Percentiles rank a stretch among this genome's conserved stretches.
Conservation (phyloP, 2,329 filamentous ascomycete genomes). For the Knufia fluminis region DNA sequence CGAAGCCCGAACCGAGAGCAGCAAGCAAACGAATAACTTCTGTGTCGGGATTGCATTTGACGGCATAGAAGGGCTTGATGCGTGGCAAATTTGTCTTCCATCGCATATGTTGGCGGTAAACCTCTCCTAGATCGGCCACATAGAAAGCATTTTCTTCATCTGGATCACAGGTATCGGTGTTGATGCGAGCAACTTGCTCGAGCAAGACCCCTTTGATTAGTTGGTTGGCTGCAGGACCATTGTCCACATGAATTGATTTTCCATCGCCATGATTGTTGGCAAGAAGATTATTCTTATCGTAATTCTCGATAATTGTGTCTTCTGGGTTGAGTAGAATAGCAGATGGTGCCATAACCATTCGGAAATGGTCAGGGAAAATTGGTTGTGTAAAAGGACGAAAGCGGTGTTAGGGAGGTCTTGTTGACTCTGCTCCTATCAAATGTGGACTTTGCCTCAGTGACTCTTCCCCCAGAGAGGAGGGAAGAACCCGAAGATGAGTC, state of each 20-base stretch:
- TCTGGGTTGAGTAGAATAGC: conserved; percentile 42
- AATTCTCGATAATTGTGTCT: conserved; percentile 20
- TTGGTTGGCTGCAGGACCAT: conserved; percentile 54
- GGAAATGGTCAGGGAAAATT: conserved; percentile 27
- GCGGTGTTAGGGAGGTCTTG: conserved; percentile 83
- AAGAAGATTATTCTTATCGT: conserved; percentile 26
- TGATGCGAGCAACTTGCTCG: conserved; percentile 71
- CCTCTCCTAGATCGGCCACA: conserved; percentile 93
- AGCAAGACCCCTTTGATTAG: conserved; percentile 81
- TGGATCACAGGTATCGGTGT: conserved; percentile 78
- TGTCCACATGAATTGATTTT: conserved; percentile 33
- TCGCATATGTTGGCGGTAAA: conserved; percentile 95
- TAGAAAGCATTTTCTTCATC: conserved; percentile 98
- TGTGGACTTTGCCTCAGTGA: conserved; percentile 88
- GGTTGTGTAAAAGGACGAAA: conserved; percentile 21
- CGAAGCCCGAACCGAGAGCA: conserved; percentile 85
- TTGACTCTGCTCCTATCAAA: conserved; percentile 82
- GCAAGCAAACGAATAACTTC: conserved; percentile 81
- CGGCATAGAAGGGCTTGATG: conserved; percentile 94
- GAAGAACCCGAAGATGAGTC: conserved; percentile 96
- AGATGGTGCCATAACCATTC: conserved; percentile 64
- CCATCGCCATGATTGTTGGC: conserved; percentile 41
- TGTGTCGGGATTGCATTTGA: conserved; percentile 97
- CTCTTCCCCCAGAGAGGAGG: conserved; percentile 91
- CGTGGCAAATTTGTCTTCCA: conserved; percentile 93